Percentiles rank a stretch among this genome's conserved stretches.
These are phyloP conservation scores for Sodiomyces alkalinus DNA, from an alignment of 2,329 filamentous ascomycete species.

Conservation along the genomic window DNA sequence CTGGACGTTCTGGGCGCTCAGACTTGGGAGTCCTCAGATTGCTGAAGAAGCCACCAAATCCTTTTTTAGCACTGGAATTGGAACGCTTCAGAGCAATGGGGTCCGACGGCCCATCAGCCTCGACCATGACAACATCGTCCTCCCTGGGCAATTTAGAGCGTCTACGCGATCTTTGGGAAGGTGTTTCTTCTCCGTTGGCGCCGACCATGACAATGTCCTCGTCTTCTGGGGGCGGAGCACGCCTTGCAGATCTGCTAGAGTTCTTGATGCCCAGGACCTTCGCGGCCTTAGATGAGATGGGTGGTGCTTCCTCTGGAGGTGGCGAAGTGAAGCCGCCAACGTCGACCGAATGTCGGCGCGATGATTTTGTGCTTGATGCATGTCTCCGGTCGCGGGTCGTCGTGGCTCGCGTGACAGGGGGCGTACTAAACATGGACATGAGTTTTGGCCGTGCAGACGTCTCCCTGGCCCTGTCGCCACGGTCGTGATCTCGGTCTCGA, in stretches of 20 bases:
- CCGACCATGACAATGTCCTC: constrained; percentile 34
- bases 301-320: constrained; percentile 51
- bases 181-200: constrained; percentile 6
- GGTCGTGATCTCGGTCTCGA: constrained; percentile 14
- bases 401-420: constrained; percentile 52
- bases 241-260: constrained; percentile 20
- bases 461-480: constrained; percentile 19
- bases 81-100: constrained; percentile 17
- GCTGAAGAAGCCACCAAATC: constrained; percentile 46
- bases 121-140: constrained; percentile 24
- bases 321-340: constrained; percentile 53
- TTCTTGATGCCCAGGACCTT: constrained; percentile 52
- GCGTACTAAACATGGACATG: constrained; percentile 51
- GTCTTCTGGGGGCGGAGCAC: constrained; percentile 19
- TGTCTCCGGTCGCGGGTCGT: constrained; percentile 51
- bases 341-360: constrained; percentile 55
- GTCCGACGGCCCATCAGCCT: constrained; percentile 17
- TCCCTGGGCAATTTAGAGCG: constrained; percentile 18
- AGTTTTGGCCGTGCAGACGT: constrained; percentile 40
- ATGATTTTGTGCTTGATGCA: constrained; percentile 38
- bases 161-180: constrained; percentile 15
- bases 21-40: constrained; percentile 33
- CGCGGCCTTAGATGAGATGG: constrained; percentile 61
- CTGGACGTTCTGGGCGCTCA: constrained; percentile 18
- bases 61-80: constrained; percentile 30